These are phyloP conservation scores for Eucalyptus pauciflora DNA, from an alignment of 345 rosid species.

Conservation along the genomic window DNA sequence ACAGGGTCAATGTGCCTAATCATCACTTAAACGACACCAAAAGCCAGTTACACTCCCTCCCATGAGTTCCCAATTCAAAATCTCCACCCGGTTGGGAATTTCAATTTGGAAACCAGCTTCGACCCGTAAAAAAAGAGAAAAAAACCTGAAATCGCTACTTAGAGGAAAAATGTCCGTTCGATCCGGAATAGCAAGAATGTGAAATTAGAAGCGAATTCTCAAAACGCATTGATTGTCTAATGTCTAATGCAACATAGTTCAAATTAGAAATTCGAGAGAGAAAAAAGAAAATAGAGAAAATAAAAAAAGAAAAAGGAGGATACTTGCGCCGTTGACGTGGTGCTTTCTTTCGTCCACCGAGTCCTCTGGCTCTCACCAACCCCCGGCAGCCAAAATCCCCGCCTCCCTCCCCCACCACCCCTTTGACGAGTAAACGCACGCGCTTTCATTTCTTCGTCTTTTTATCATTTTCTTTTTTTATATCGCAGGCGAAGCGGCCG, in stretches of 20 bases:
- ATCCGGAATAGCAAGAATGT: no score
- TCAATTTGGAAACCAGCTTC: rapidly evolving
- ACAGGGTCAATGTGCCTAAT: not conserved
- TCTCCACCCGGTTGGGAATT: not conserved
- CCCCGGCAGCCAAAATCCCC: not conserved
- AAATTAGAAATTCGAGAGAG: no score
- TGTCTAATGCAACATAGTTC: not conserved
- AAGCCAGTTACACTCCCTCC: not conserved
- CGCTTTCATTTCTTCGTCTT: not conserved
- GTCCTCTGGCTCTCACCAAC: not conserved
- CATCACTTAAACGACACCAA: not conserved
- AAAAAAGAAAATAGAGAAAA: no score
- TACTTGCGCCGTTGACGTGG: not conserved
- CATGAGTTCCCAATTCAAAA: not conserved
- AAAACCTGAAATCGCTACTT: not conserved
- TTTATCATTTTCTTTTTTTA: not conserved
- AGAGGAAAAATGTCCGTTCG: not conserved
- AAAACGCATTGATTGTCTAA: not conserved
- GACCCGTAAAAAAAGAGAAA: no score
- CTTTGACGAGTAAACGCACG: not conserved
- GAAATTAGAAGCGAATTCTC: not conserved
- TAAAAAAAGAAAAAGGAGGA: no score
- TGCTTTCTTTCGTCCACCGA: not conserved
- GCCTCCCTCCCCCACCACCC: not conserved
- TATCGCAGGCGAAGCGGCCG: not conserved